Evolutionary conservation across 1,284 basidiomycete species (phyloP).

Genomic region (Blastosporella zonata): DNA sequence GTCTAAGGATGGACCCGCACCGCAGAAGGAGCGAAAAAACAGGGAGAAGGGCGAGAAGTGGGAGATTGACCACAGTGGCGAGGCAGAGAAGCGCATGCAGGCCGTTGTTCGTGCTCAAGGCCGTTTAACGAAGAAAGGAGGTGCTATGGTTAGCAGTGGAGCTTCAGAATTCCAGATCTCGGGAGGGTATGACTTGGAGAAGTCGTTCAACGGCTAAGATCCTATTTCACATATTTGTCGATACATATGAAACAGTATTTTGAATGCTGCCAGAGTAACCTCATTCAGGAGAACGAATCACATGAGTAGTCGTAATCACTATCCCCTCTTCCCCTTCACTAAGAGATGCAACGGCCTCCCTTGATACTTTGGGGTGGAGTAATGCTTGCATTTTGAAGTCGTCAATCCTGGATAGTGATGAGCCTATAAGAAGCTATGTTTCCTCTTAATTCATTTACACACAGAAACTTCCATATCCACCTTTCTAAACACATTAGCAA

Average conservation of each 20-base stretch:
- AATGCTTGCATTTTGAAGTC: conserved; percentile 10
- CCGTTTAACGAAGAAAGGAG: conserved; percentile 76
- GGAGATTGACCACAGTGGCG: conserved; percentile 48
- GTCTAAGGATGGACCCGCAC: conserved; percentile 22
- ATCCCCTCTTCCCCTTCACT: not conserved
- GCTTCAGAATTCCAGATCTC: conserved; percentile 84
- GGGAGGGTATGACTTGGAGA: conserved; percentile 65
- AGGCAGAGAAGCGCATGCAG: conserved; percentile 85
- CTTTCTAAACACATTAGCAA: conserved; percentile 35
- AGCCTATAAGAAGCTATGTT: not conserved
- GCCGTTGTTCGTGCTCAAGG: conserved; percentile 84
- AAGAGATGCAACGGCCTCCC: conserved; percentile 10
- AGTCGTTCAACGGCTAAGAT: conserved; percentile 40
- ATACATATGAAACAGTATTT: not conserved
- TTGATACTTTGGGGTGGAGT: conserved; percentile 2
- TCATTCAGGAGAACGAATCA: not conserved
- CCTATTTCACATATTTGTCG: not conserved
- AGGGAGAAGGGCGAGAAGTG: conserved; percentile 30
- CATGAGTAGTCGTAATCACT: not conserved
- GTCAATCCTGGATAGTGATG: conserved; percentile 2
- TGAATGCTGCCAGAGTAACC: not conserved
- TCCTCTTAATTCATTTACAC: no score
- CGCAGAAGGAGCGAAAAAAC: conserved; percentile 19
- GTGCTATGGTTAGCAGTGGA: conserved; percentile 74
- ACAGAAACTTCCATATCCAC: conserved; percentile 33